Conservation (phyloP, 805 yeast genomes). For the Lachancea nothofagi region DNA sequence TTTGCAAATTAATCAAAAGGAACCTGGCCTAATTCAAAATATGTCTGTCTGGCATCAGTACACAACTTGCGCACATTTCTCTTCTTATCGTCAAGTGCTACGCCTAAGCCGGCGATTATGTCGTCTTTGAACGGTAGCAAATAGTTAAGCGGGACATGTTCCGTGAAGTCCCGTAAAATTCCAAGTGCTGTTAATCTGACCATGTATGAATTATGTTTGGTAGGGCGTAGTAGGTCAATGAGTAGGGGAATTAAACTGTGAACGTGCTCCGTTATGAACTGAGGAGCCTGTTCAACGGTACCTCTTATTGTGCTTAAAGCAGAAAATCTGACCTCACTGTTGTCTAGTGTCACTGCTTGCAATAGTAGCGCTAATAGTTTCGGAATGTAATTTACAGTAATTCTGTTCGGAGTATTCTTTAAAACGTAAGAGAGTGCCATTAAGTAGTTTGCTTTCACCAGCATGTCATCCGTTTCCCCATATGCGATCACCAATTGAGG, state of each 20-base stretch:
- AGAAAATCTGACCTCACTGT: conserved; percentile 49
- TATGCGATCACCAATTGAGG: conserved; percentile 50
- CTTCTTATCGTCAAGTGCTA: conserved; percentile 64
- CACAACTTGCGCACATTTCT: conserved; percentile 72
- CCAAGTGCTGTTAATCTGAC: conserved; percentile 55
- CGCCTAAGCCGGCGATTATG: conserved; percentile 44
- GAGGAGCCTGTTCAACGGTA: conserved; percentile 51
- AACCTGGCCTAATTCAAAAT: conserved; percentile 48
- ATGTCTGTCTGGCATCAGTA: conserved; percentile 73
- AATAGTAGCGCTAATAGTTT: conserved; percentile 66
- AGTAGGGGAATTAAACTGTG: conserved; percentile 53
- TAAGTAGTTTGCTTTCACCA: conserved; percentile 47
- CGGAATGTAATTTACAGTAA: conserved; percentile 59
- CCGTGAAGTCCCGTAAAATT: conserved; percentile 48
- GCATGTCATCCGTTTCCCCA: conserved; percentile 24
- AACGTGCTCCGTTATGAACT: conserved; percentile 48
- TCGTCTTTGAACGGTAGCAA: conserved; percentile 47
- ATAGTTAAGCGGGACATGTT: conserved; percentile 35
- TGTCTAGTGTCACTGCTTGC: conserved; percentile 50
- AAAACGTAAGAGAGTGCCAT: conserved; percentile 63
- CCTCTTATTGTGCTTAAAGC: conserved; percentile 55
- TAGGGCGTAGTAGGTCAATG: conserved; percentile 30
- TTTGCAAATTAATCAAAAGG: conserved; percentile 28
- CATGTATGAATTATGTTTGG: conserved; percentile 36
- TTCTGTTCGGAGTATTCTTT: conserved; percentile 55